Conservation (phyloP, 495 filamentous ascomycete genomes). For the Recurvomyces mirabilis region DNA sequence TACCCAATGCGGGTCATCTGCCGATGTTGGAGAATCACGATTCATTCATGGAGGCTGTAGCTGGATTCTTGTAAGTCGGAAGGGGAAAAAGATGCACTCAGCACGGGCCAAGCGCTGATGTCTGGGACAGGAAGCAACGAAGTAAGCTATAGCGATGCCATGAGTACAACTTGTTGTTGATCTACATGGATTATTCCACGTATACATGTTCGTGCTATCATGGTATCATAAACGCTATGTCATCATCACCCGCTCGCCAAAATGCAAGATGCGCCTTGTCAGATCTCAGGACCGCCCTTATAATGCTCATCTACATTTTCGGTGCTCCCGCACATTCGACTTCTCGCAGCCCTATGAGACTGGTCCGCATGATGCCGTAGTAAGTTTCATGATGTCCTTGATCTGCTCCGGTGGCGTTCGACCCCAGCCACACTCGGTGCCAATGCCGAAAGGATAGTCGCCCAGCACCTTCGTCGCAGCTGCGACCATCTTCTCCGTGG, state of each 20-base stretch:
- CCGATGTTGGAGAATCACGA: slow-evolving; percentile 63
- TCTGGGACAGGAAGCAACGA: neutral
- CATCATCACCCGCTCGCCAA: too few species aligned
- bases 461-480: slow-evolving; percentile 26
- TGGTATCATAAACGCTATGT: neutral
- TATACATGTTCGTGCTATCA: too few species aligned
- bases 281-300: too few species aligned
- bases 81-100: too few species aligned
- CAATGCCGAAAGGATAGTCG: slow-evolving; percentile 32
- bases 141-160: slow-evolving; percentile 1
- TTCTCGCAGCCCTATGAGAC: too few species aligned
- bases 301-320: neutral
- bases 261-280: too few species aligned
- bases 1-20: slow-evolving; percentile 62
- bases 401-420: slow-evolving; percentile 33
- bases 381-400: slow-evolving; percentile 23
- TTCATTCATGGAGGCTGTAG: slow-evolving; percentile 18
- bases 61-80: slow-evolving; percentile 16
- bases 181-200: too few species aligned
- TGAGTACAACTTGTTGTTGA: neutral
- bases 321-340: too few species aligned
- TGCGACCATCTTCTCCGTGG: slow-evolving; percentile 31
- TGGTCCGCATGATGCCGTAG: too few species aligned
- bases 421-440: slow-evolving; percentile 37
- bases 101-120: slow-evolving; percentile 1